A percentile compares a stretch with the other conserved stretches of the same genome.
phyloP scores from a whole-genome alignment of 805 yeast species.

The Saccharomycopsis sp. region DNA sequence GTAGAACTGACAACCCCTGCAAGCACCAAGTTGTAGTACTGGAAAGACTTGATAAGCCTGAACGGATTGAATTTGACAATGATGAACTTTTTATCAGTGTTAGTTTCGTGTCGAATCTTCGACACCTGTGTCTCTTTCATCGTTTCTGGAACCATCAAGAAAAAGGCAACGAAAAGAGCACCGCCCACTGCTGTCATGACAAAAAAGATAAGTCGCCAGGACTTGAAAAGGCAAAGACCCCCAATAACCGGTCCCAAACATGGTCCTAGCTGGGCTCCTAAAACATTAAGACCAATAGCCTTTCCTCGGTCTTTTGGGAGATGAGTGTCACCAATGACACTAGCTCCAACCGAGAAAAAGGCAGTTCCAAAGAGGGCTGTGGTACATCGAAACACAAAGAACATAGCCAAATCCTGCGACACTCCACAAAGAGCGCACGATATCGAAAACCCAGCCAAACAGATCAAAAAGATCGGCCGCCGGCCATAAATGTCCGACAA shows the following conservation, averaged over 20 bases:
- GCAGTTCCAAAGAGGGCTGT: slow-evolving; percentile 51
- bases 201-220: slow-evolving; percentile 50
- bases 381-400: slow-evolving; percentile 42
- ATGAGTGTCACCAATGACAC: slow-evolving; percentile 44
- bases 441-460: slow-evolving; percentile 30
- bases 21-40: slow-evolving; percentile 36
- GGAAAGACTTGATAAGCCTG: slow-evolving; percentile 36
- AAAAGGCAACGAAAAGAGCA: slow-evolving; percentile 29
- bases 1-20: slow-evolving; percentile 38
- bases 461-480: slow-evolving; percentile 36
- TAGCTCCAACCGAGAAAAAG: slow-evolving; percentile 48
- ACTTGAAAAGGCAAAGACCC: slow-evolving; percentile 45
- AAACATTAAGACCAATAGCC: slow-evolving; percentile 42
- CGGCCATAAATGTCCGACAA: slow-evolving; percentile 49
- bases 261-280: slow-evolving; percentile 49
- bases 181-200: slow-evolving; percentile 41
- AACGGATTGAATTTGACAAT: slow-evolving; percentile 42
- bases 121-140: slow-evolving; percentile 28
- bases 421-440: slow-evolving; percentile 36
- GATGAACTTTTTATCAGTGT: slow-evolving; percentile 33
- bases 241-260: slow-evolving; percentile 48
- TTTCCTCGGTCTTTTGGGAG: slow-evolving; percentile 44
- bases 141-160: slow-evolving; percentile 43
- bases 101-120: slow-evolving; percentile 25
- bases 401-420: slow-evolving; percentile 47